Base-by-base conservation (phyloP, 2,329 filamentous ascomycete genomes). In the Mariannaea elegans region DNA sequence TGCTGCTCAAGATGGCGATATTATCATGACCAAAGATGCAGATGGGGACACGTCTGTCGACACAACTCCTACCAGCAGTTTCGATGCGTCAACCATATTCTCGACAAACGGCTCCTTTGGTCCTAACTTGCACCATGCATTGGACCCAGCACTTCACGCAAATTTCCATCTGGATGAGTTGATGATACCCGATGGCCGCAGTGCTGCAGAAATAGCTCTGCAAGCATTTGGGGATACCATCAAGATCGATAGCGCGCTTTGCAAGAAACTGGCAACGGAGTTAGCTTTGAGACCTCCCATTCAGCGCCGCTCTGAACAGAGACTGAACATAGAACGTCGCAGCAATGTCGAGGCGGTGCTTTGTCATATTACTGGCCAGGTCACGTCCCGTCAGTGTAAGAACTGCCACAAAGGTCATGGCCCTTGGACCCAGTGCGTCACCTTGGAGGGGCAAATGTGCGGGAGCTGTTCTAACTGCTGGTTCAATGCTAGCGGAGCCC, bases 381-480 rank as follows among this genome's bases (percentile, higher is more conserved):
- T 78, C 29, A 80, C 82, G 24, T 9, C 24, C 5, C 24, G 24
- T 27, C 24, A 27, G 24, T 88, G 85, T 72, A 85, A 85, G 72
- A 87, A 85, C 71, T 88, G 85, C 70, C 79, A 82, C 71, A 87
- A 86, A 69, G 84, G 84, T 4, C 83, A 87, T 60, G 85, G 85
- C 0, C 85, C 85, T 0, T 88, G 84, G 84, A 83, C 78, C 1
- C 77, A 78, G 14, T 88, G 85, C 63, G 78, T 88, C n/a, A 76
- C 86, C n/a, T 82, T 85, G 19, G 81, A 82, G 46, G 84, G 85
- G 2, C 82, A 86, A 68, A 84, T 87, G 82, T 87, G 83, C 59
- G 85, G 85, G 9, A 86, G 83, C 67, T 88, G 85, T 62, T 81
- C 84, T 57, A 88, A 88, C 68, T 88, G 85, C 70, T 87, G 85